phyloP scores from a whole-genome alignment of 2,329 filamentous ascomycete species.

The Colletotrichum orchidophilum region DNA sequence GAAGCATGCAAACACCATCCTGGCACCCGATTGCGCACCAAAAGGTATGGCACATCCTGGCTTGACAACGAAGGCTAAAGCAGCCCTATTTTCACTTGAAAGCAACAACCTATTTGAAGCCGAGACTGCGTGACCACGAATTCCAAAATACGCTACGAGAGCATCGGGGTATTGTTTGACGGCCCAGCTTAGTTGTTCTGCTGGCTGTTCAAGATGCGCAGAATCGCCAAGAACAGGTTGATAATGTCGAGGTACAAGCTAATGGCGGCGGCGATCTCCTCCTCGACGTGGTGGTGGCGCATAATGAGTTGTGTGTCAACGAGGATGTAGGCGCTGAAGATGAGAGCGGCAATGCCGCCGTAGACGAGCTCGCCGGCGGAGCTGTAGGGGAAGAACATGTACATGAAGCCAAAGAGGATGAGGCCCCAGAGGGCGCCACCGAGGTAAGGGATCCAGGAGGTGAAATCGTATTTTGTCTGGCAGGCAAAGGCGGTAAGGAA shows the following conservation, averaged over 20 bases:
- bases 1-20: neutral
- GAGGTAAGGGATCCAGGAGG: slow-evolving; percentile 94
- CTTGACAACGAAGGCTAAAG: neutral
- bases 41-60: neutral
- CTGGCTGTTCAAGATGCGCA: slow-evolving; percentile 96
- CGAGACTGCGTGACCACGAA: neutral
- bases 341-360: slow-evolving; percentile 80
- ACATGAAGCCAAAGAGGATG: slow-evolving; percentile 92
- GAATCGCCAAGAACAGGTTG: slow-evolving; percentile 95
- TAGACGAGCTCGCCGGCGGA: slow-evolving; percentile 88
- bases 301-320: slow-evolving; percentile 97
- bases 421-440: slow-evolving; percentile 91
- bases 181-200: slow-evolving; percentile 78
- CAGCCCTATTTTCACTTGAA: neutral
- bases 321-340: slow-evolving; percentile 95
- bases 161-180: neutral
- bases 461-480: slow-evolving; percentile 99
- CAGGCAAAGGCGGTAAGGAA: slow-evolving; percentile 89
- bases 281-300: slow-evolving; percentile 95
- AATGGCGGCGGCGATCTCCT: slow-evolving; percentile 96
- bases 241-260: slow-evolving; percentile 95
- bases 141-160: neutral
- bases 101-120: neutral
- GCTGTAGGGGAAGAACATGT: slow-evolving; percentile 85
- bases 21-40: neutral